phyloP scores from a whole-genome alignment of 768 basidiomycete genomes.

The Suillus fuscotomentosus region DNA sequence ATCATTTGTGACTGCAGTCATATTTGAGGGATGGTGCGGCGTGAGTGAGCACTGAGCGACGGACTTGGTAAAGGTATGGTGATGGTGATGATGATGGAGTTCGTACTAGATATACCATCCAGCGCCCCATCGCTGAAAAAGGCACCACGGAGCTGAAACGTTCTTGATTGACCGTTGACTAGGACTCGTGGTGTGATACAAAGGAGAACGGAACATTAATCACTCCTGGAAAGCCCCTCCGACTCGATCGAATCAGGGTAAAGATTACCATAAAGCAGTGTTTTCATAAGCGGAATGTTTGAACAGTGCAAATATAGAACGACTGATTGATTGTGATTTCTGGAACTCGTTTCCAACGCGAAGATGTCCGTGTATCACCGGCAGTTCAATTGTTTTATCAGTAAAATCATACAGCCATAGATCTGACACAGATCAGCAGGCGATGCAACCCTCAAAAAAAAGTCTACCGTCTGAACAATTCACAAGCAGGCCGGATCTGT shows the following conservation, averaged over 20 bases:
- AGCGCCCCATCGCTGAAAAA: constrained; percentile 7
- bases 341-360: neutral
- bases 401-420: neutral
- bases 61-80: neutral
- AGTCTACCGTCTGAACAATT: neutral
- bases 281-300: neutral
- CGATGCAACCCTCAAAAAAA: neutral
- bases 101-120: neutral
- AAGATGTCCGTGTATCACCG: neutral
- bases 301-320: neutral
- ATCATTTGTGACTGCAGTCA: neutral
- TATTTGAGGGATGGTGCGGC: neutral
- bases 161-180: neutral
- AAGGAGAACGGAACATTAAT: neutral
- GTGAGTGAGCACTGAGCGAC: neutral
- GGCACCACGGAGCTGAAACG: neutral
- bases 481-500: neutral
- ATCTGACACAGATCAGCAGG: neutral
- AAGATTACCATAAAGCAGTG: neutral
- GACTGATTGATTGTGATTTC: neutral
- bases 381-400: neutral
- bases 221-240: neutral
- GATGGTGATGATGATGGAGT: no score
- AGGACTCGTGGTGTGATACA: neutral
- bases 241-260: neutral